phyloP scores from a whole-genome alignment of 805 yeast species.

The Ogataea salicorniae region DNA sequence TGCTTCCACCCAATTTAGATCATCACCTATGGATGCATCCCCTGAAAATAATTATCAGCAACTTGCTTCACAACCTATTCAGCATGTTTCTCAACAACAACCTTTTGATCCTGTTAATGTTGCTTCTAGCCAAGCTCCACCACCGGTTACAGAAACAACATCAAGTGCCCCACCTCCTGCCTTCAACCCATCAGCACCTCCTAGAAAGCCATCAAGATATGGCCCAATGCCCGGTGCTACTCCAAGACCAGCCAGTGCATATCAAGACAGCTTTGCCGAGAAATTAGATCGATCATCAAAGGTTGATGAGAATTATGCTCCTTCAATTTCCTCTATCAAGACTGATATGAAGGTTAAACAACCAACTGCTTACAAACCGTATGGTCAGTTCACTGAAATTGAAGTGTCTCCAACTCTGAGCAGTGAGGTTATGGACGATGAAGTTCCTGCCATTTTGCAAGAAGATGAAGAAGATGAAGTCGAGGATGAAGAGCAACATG shows the following conservation, averaged over 20 bases:
- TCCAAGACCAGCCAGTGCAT: not conserved
- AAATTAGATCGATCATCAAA: not conserved
- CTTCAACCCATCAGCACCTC: slow-evolving; percentile 7
- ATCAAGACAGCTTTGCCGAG: not conserved
- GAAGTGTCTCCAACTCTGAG: slow-evolving; percentile 8
- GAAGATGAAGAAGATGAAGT: not conserved
- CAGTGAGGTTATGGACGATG: slow-evolving; percentile 3
- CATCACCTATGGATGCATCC: not conserved
- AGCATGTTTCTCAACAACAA: not conserved
- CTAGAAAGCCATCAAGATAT: slow-evolving; percentile 6
- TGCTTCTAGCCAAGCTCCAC: not conserved
- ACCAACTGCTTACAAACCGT: slow-evolving; percentile 12
- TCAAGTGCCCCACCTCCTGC: not conserved
- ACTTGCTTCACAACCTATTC: not conserved
- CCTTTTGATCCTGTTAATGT: not conserved
- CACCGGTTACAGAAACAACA: not conserved
- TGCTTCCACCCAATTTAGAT: not conserved
- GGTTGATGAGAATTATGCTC: slow-evolving; percentile 5
- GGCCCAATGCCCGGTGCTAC: slow-evolving; percentile 1
- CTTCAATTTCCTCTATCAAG: slow-evolving; percentile 12
- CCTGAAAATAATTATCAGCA: not conserved
- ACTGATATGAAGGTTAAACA: slow-evolving; percentile 11
- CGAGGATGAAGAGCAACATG: not conserved
- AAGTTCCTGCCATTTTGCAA: not conserved
- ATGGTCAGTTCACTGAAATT: slow-evolving; percentile 1